Evolutionary conservation across 768 basidiomycete genomes (phyloP), one percentile per base, ranked within the genome.

Genomic region (Xerocomus spinulosus): DNA sequence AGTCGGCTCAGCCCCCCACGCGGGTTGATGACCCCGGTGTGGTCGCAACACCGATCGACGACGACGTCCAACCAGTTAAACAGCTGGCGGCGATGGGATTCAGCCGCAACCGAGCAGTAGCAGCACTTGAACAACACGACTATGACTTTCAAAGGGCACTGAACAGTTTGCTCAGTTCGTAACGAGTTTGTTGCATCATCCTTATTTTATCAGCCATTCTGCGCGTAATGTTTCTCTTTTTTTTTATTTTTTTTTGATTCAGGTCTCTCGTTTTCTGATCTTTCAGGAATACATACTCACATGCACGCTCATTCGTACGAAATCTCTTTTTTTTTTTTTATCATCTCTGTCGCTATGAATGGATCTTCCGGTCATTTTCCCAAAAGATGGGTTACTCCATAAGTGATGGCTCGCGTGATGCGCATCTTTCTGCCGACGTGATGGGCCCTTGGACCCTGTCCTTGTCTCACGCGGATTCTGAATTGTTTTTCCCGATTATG

Each of bases 71-170:
- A 52, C 71, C 83, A 2, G 86, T 93, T 18, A 87, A 83, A 60
- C 83, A 87, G 61, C 71, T 98, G 33, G 82, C 82, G 39, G 78
- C 77, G 17, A 96, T 97, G 93, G 95, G 95, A 21, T 97, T 98
- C 73, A 83, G 78, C 52, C 79, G 94, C 34, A 66, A 72, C 14
- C 83, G 93, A 62, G 89, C 91, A 0, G 79, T 97, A 7, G 77
- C 76, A 12, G 92, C 94, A 12, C 73, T 98, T 6, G 94, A 95
- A 66, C 82, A 79, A 48, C 74, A 87, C 61, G 83, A 81, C 46
- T 96, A 95, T 60, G 85, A 93, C 63, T 78, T 95, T 30, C 83
- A 73, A 57, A 80, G 74, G 60, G 86, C 91, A 15, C 68, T 92
- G 48, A 90, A 93, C 63, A 83, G 78, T 52, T 68, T 93, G 49